Evolutionary conservation across 129 eudicot genomes (phyloP).

Genomic region (Saussurea involucrata): DNA sequence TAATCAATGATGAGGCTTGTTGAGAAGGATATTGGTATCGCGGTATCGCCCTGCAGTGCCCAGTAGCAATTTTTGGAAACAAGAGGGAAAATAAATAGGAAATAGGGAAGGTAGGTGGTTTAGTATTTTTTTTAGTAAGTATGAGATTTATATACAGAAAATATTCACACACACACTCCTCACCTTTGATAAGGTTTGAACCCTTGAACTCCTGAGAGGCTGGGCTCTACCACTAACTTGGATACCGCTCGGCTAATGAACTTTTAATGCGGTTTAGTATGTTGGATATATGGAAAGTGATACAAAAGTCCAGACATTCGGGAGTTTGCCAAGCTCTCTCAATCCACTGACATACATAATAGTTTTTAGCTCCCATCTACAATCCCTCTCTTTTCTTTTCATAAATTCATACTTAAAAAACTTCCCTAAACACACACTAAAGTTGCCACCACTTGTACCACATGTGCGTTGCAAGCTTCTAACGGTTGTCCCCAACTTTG

Average conservation of each 20-base stretch:
- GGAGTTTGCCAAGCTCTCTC: too few relatives aligned
- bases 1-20: background rate
- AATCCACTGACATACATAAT: too few relatives aligned
- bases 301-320: too few relatives aligned
- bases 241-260: background rate
- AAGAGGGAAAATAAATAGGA: background rate
- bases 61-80: background rate
- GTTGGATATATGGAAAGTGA: too few relatives aligned
- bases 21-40: background rate
- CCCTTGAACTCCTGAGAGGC: background rate
- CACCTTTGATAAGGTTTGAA: background rate
- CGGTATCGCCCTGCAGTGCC: background rate
- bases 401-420: too few relatives aligned
- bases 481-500: too few relatives aligned
- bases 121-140: background rate
- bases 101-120: background rate
- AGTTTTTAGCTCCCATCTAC: too few relatives aligned
- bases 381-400: too few relatives aligned
- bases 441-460: too few relatives aligned
- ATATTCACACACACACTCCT: background rate
- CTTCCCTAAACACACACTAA: too few relatives aligned
- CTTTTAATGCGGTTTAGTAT: too few relatives aligned
- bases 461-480: too few relatives aligned
- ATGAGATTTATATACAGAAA: background rate
- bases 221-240: background rate